Evolutionary conservation across 1,284 basidiomycete genomes (phyloP).

Genomic region (Polyporus tsugae): DNA sequence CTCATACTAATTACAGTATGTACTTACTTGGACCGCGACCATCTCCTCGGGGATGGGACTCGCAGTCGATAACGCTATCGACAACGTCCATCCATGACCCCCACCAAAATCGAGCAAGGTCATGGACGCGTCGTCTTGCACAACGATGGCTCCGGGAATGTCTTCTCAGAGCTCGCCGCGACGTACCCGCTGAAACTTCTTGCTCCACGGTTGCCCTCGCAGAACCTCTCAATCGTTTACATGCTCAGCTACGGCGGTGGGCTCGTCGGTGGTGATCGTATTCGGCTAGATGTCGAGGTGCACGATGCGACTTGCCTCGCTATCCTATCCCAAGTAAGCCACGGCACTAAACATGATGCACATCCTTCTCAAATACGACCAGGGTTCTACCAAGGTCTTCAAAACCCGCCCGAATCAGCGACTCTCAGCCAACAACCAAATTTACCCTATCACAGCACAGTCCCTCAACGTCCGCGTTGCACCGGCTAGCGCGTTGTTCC

Average conservation of each 20-base stretch:
- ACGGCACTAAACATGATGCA: constrained; percentile 8
- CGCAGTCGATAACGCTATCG: background rate
- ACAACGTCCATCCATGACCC: constrained; percentile 18
- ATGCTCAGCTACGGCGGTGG: constrained; percentile 93
- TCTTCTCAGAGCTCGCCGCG: constrained; percentile 81
- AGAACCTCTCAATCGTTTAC: constrained; percentile 77
- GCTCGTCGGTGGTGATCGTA: constrained; percentile 87
- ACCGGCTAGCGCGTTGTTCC: constrained; percentile 65
- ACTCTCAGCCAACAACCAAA: constrained; percentile 30
- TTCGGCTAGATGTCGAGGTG: constrained; percentile 73
- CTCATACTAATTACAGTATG: no score
- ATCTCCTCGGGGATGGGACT: background rate
- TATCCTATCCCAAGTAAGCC: constrained; percentile 83
- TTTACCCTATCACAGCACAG: constrained; percentile 49
- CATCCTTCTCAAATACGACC: constrained; percentile 22
- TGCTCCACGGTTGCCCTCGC: constrained; percentile 64
- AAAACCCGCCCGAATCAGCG: constrained; percentile 67
- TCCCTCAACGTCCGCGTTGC: constrained; percentile 64
- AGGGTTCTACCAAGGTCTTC: constrained; percentile 97
- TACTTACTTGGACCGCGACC: no score
- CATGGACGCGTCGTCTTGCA: constrained; percentile 61
- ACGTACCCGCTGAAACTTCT: constrained; percentile 93
- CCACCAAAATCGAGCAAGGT: constrained; percentile 23
- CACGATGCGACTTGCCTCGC: constrained; percentile 65
- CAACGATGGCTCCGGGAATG: constrained; percentile 59